Conservation (phyloP, 345 rosid genomes). For the Laguncularia racemosa region DNA sequence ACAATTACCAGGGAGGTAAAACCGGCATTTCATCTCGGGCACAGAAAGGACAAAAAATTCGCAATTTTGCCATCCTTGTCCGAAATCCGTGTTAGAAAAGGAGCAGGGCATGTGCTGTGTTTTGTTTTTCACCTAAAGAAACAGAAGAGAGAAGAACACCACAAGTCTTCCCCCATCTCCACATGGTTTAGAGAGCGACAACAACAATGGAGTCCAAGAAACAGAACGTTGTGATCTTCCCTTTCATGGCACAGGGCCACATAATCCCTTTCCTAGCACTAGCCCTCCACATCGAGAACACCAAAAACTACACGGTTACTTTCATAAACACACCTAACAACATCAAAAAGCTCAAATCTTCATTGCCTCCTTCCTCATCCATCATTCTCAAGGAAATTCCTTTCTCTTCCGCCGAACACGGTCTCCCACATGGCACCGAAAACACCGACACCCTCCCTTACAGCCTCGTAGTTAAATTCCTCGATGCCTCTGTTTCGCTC, state of each 20-base stretch:
- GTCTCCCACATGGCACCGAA: slow-evolving; percentile 61
- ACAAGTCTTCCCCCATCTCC: not conserved
- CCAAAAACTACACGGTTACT: slow-evolving; percentile 19
- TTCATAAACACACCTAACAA: slow-evolving; percentile 59
- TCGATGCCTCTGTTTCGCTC: slow-evolving; percentile 50
- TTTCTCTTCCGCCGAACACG: slow-evolving; percentile 49
- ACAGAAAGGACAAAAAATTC: too few relatives aligned
- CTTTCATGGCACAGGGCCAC: slow-evolving; percentile 86
- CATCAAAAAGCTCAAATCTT: slow-evolving; percentile 34
- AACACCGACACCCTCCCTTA: slow-evolving; percentile 68
- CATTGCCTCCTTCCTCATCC: slow-evolving; percentile 43
- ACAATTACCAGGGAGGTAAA: too few relatives aligned
- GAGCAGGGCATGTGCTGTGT: too few relatives aligned
- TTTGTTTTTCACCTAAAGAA: too few relatives aligned
- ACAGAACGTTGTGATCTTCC: slow-evolving; percentile 47
- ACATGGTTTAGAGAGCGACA: too few relatives aligned
- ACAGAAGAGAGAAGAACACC: too few relatives aligned
- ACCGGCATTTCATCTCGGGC: too few relatives aligned
- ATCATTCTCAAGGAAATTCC: slow-evolving; percentile 52
- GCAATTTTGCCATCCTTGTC: too few relatives aligned
- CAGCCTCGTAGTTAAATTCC: slow-evolving; percentile 37
- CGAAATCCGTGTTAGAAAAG: too few relatives aligned
- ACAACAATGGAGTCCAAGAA: slow-evolving; percentile 2
- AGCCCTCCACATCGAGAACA: slow-evolving; percentile 47
- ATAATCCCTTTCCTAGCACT: slow-evolving; percentile 66